phyloP scores from a whole-genome alignment of 2,329 filamentous ascomycete genomes.

The Didymella segeticola region DNA sequence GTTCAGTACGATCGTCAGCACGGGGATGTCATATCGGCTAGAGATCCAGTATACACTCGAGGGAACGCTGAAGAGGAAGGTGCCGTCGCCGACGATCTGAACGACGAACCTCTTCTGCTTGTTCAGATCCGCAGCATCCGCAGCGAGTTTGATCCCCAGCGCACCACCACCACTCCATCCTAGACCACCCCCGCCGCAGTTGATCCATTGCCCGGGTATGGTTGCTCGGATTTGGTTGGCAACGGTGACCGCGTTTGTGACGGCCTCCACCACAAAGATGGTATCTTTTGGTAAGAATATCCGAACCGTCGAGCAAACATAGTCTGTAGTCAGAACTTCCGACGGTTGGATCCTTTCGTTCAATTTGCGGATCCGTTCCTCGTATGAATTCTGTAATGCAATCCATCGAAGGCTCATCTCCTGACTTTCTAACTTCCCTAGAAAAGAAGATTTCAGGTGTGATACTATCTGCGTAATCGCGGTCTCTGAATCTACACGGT shows the following conservation, averaged over 20 bases:
- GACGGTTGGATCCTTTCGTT: slow-evolving; percentile 53
- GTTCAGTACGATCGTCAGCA: slow-evolving; percentile 71
- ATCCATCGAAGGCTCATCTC: slow-evolving; percentile 57
- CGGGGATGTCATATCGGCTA: slow-evolving; percentile 68
- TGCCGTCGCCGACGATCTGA: slow-evolving; percentile 70
- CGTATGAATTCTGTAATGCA: slow-evolving; percentile 64
- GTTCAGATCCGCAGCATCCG: slow-evolving; percentile 53
- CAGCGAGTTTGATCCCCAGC: slow-evolving; percentile 77
- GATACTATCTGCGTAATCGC: slow-evolving; percentile 73
- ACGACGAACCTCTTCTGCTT: slow-evolving; percentile 48
- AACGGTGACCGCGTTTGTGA: slow-evolving; percentile 72
- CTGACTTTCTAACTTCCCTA: too few species aligned
- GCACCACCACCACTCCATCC: slow-evolving; percentile 81
- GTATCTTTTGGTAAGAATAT: slow-evolving; percentile 67
- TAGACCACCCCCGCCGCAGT: slow-evolving; percentile 80
- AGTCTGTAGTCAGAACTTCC: slow-evolving; percentile 65
- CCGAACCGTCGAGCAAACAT: slow-evolving; percentile 63
- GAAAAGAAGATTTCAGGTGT: slow-evolving; percentile 65
- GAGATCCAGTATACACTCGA: slow-evolving; percentile 73
- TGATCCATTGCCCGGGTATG: slow-evolving; percentile 76
- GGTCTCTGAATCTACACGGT: slow-evolving; percentile 58
- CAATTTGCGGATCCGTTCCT: slow-evolving; percentile 61
- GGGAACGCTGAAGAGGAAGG: slow-evolving; percentile 70
- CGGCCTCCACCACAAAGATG: slow-evolving; percentile 78
- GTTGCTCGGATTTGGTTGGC: slow-evolving; percentile 74